Evolutionary conservation across 2,329 filamentous ascomycete genomes (phyloP).

Genomic region (Colletotrichum lentis): DNA sequence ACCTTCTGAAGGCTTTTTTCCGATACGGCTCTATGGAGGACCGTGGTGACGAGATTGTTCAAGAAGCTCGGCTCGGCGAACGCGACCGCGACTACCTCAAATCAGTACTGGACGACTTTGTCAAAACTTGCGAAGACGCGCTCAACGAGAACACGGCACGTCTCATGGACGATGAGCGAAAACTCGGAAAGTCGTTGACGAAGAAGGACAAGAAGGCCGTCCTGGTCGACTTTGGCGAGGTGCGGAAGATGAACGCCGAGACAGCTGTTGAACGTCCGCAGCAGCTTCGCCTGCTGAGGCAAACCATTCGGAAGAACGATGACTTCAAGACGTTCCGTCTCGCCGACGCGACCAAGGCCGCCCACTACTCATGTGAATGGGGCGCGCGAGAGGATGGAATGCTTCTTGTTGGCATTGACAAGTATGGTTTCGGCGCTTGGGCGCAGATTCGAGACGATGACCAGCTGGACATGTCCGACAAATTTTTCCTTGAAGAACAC

Average conservation of each 20-base stretch:
- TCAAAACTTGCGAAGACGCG: slow-evolving; percentile 64
- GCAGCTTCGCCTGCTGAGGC: slow-evolving; percentile 84
- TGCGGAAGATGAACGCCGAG: slow-evolving; percentile 95
- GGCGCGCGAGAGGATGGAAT: slow-evolving; percentile 94
- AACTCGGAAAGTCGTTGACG: slow-evolving; percentile 80
- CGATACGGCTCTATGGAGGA: slow-evolving; percentile 91
- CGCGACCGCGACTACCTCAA: slow-evolving; percentile 84
- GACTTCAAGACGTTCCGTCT: slow-evolving; percentile 86
- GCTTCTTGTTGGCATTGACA: slow-evolving; percentile 91
- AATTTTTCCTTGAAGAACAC: slow-evolving; percentile 96
- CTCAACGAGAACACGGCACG: slow-evolving; percentile 74
- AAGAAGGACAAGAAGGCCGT: slow-evolving; percentile 99
- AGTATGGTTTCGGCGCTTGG: slow-evolving; percentile 96
- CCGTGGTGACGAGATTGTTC: slow-evolving; percentile 84
- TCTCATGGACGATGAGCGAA: slow-evolving; percentile 82
- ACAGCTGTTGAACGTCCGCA: slow-evolving; percentile 91
- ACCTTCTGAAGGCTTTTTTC: slow-evolving; percentile 89
- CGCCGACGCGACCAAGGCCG: slow-evolving; percentile 88
- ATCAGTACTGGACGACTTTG: slow-evolving; percentile 78
- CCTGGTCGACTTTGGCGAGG: slow-evolving; percentile 89
- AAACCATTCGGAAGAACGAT: slow-evolving; percentile 70
- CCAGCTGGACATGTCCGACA: slow-evolving; percentile 85
- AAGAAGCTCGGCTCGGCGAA: slow-evolving; percentile 83
- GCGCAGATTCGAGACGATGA: slow-evolving; percentile 89
- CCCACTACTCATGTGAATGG: slow-evolving; percentile 92